Percentiles rank a stretch among this genome's conserved stretches.
Conservation (phyloP, 768 basidiomycete species). For the Leccinum broughii region DNA sequence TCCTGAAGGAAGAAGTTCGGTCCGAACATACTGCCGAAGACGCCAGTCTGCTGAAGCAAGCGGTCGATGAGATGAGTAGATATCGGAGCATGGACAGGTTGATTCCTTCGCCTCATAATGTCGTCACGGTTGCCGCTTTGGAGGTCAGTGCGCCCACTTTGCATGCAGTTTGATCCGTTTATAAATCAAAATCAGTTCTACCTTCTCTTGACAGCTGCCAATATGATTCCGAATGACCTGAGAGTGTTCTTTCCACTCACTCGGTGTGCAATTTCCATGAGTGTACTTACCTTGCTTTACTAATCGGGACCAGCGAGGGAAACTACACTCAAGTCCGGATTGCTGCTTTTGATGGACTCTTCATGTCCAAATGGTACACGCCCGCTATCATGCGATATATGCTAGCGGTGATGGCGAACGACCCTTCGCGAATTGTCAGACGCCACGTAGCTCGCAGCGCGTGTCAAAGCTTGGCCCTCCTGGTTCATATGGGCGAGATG, state of each 20-base stretch:
- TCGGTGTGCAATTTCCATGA: constrained; percentile 50
- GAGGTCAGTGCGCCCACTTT: constrained; percentile 58
- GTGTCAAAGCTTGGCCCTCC: constrained; percentile 81
- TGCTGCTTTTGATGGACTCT: constrained; percentile 19
- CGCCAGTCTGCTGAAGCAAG: constrained; percentile 67
- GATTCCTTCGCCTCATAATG: constrained; percentile 92
- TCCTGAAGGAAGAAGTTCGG: constrained; percentile 66
- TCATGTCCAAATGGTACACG: constrained; percentile 65
- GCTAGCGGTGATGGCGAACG: constrained; percentile 81
- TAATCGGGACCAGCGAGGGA: constrained; percentile 67
- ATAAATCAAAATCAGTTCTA: constrained; percentile 58
- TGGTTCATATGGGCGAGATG: constrained; percentile 91
- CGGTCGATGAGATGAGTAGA: constrained; percentile 76
- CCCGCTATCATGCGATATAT: constrained; percentile 85
- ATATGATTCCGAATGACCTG: constrained; percentile 74
- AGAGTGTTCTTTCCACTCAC: constrained; percentile 85
- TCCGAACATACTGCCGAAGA: constrained; percentile 73
- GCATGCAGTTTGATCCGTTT: constrained; percentile 6
- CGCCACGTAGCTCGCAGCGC: constrained; percentile 86
- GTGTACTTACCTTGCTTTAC: constrained; percentile 1
- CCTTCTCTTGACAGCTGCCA: constrained; percentile 72
- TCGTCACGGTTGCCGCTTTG: constrained; percentile 86
- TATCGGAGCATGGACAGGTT: constrained; percentile 94
- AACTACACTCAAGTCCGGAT: constrained; percentile 91
- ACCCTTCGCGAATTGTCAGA: constrained; percentile 78